A percentile compares a stretch with the other conserved stretches of the same genome.
phyloP scores from a whole-genome alignment of 768 basidiomycete species.

The Xerocomus brunneocitrinus region DNA sequence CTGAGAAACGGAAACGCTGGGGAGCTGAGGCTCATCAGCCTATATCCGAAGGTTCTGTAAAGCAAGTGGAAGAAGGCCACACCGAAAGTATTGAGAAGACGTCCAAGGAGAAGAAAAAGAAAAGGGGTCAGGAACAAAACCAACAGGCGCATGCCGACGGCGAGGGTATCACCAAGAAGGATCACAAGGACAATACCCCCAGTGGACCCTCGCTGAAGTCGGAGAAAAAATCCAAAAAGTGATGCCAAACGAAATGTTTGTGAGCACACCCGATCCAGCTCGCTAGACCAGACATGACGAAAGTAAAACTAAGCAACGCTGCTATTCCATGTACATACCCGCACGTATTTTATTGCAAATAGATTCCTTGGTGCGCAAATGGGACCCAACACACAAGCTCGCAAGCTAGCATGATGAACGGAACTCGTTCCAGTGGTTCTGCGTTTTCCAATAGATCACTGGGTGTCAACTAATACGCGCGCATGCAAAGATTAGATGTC shows the following conservation, averaged over 20 bases:
- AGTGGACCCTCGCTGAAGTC: background rate
- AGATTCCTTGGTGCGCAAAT: background rate
- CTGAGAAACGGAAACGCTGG: slow-evolving; percentile 21
- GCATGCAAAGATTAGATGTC: too few relatives aligned
- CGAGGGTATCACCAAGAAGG: background rate
- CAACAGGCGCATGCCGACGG: background rate
- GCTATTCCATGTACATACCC: slow-evolving; percentile 13
- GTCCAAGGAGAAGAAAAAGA: slow-evolving; percentile 24
- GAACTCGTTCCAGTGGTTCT: too few relatives aligned
- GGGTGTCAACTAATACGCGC: too few relatives aligned
- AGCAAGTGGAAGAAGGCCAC: slow-evolving; percentile 7
- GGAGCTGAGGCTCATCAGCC: slow-evolving; percentile 1
- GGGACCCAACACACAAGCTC: background rate
- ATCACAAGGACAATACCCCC: background rate
- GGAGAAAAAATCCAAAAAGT: slow-evolving; percentile 8
- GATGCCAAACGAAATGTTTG: background rate
- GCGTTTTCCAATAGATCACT: too few relatives aligned
- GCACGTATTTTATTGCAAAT: background rate
- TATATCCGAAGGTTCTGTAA: background rate
- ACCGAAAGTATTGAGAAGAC: slow-evolving; percentile 17
- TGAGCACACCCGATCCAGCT: background rate
- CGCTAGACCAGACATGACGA: background rate
- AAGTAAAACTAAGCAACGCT: background rate
- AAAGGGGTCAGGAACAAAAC: slow-evolving; percentile 20
- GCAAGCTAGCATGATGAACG: too few relatives aligned